Evolutionary conservation across 2,329 filamentous ascomycete genomes (phyloP).

Genomic region (Alternaria brassicae): DNA sequence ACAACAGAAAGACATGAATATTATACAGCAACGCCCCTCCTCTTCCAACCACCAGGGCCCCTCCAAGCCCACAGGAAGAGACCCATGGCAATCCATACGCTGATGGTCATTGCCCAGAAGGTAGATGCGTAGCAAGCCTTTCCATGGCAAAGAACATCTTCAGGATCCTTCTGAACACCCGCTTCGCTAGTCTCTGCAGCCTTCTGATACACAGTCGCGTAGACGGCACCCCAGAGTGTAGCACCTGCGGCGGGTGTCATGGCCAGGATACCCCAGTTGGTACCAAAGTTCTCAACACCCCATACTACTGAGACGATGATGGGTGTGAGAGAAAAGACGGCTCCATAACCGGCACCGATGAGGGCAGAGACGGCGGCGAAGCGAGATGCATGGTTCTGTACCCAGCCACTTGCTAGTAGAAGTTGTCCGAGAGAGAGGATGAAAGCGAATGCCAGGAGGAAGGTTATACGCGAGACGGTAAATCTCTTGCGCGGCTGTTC

Average conservation of each 20-base stretch:
- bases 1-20: background rate
- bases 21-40: constrained; percentile 73
- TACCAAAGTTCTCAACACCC: constrained; percentile 98
- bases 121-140: constrained; percentile 78
- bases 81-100: constrained; percentile 80
- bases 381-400: constrained; percentile 76
- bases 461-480: constrained; percentile 76
- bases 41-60: constrained; percentile 76
- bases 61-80: constrained; percentile 81
- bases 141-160: constrained; percentile 77
- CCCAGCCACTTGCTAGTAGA: constrained; percentile 75
- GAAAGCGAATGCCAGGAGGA: constrained; percentile 82
- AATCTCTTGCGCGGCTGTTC: constrained; percentile 49
- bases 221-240: constrained; percentile 89
- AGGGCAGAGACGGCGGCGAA: constrained; percentile 87
- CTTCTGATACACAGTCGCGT: constrained; percentile 78
- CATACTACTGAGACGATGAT: constrained; percentile 97
- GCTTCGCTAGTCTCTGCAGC: constrained; percentile 58
- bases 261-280: constrained; percentile 95
- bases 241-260: constrained; percentile 89
- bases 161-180: constrained; percentile 43
- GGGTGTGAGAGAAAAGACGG: constrained; percentile 85
- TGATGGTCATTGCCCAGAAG: constrained; percentile 85
- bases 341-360: constrained; percentile 91
- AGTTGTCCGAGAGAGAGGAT: constrained; percentile 81